Percentiles rank a stretch among this genome's conserved stretches.
These are phyloP conservation scores for Solanum chaucha DNA, from an alignment of 257 asterid genomes.

Conservation along the genomic window DNA sequence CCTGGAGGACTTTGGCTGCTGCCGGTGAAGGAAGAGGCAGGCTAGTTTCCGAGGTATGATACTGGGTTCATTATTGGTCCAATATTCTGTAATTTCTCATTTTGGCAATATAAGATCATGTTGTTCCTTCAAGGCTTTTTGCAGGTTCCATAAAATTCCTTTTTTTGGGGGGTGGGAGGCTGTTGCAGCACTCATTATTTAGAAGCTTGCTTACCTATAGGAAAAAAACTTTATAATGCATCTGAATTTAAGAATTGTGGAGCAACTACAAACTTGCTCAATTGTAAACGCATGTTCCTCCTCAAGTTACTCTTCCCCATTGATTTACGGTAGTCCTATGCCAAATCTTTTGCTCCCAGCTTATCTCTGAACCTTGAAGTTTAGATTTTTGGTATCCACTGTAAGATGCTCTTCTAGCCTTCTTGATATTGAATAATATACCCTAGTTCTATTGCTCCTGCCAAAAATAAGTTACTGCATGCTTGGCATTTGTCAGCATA, in stretches of 20 bases:
- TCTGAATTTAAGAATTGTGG: not conserved
- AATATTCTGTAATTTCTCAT: not conserved
- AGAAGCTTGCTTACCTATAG: not conserved
- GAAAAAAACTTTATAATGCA: not conserved
- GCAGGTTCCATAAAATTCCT: not conserved
- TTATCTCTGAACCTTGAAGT: not conserved
- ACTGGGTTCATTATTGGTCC: not conserved
- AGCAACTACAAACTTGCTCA: not conserved
- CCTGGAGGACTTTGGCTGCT: slow-evolving; percentile 45
- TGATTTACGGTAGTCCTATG: not conserved
- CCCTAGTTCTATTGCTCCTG: not conserved
- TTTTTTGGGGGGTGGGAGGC: not conserved
- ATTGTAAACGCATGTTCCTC: not conserved
- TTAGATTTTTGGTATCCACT: not conserved
- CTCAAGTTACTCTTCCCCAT: not conserved
- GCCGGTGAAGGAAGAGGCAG: slow-evolving; percentile 73
- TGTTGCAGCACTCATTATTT: not conserved
- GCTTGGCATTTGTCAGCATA: not conserved
- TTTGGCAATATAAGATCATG: not conserved
- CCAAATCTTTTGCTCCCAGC: not conserved
- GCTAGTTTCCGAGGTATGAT: slow-evolving; percentile 70
- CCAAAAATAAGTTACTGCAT: not conserved
- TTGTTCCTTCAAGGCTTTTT: not conserved
- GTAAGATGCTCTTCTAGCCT: not conserved
- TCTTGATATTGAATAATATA: not conserved